phyloP scores from a whole-genome alignment of 768 basidiomycete species.

The Macrolepiota dolichaula region DNA sequence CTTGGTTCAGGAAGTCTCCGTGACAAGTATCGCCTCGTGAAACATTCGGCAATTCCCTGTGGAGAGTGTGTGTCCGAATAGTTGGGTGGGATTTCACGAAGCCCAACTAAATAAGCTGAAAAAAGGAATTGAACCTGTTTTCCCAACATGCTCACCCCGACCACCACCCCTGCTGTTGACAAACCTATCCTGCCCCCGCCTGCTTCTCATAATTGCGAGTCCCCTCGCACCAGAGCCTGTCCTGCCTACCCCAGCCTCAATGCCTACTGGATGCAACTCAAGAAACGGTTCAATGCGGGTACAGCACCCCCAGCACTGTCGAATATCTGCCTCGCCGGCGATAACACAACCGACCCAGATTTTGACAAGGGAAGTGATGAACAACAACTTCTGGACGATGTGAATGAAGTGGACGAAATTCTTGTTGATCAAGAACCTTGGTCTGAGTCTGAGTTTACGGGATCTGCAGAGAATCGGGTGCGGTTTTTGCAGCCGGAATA shows the following conservation, averaged over 20 bases:
- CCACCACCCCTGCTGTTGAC: conserved; percentile 22
- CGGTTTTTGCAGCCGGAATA: neutral
- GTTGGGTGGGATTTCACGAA: no score
- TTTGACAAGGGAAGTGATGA: conserved; percentile 20
- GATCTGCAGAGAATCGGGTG: conserved; percentile 1
- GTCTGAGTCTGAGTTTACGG: conserved; percentile 37
- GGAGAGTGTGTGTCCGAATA: no score
- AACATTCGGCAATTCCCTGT: no score
- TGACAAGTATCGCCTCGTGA: no score
- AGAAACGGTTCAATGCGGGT: conserved; percentile 51
- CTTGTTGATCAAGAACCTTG: conserved; percentile 73
- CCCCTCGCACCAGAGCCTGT: conserved; percentile 22
- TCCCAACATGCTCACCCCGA: conserved; percentile 15
- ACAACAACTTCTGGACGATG: conserved; percentile 22
- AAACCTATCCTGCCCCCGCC: conserved; percentile 39
- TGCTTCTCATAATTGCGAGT: conserved; percentile 27
- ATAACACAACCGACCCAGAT: conserved; percentile 40
- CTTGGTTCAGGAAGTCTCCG: no score
- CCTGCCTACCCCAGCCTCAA: conserved; percentile 36
- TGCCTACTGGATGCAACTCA: conserved; percentile 48
- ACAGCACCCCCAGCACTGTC: conserved; percentile 54
- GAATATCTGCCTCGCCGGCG: conserved; percentile 48
- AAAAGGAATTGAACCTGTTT: no score
- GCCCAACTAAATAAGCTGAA: no score
- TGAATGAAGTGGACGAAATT: conserved; percentile 59